Base-by-base conservation (phyloP, 345 rosid species). In the Acer saccharum region DNA sequence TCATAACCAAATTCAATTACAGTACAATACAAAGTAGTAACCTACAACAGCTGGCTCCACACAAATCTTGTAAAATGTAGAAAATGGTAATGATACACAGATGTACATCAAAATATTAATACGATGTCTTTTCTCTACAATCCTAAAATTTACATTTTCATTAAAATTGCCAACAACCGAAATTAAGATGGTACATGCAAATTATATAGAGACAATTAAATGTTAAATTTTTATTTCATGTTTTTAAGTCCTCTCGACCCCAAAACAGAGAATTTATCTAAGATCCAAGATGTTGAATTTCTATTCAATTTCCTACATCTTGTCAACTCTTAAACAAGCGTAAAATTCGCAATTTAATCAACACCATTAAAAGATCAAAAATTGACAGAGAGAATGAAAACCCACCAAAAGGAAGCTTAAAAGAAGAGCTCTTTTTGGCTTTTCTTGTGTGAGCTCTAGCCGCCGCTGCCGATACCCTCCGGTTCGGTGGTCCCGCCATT, bases 381-480 rank as follows among this genome's bases (percentile, higher is more conserved):
- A 63, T 17, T 39, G 18, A 64, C 12, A 64, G 2, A 10, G 29
- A 52, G 43, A 69, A 23, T 10, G 39, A 77, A 44, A 76, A 80
- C 65, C 73, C 39, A 87, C 94, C 89, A 10, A 90, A 71, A 71
- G 87, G 83, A 72, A 84, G 86, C 65, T 76, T 72, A 69, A 68
- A 75, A 44, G 80, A 77, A 73, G 73, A 60, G 68, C 17, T 68
- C 29, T 88, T 87, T 81, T 72, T 80, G n/a, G 88, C 75, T 82
- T 81, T 78, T 77, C 94, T 79, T 29, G 94, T 88, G 81, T 86
- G 90, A 76, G 86, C 79, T 76, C 94, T 81, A 8, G 92, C 92
- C 9, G 89, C 79, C 16, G 92, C 89, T 1, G 92, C 89, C 9
- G 94, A 84, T 58, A 88, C 79, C 82, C 87, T 90, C 86, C 87